phyloP scores from a whole-genome alignment of 225 moss, liverwort and hornwort genomes.

The Straminergon stramineum region DNA sequence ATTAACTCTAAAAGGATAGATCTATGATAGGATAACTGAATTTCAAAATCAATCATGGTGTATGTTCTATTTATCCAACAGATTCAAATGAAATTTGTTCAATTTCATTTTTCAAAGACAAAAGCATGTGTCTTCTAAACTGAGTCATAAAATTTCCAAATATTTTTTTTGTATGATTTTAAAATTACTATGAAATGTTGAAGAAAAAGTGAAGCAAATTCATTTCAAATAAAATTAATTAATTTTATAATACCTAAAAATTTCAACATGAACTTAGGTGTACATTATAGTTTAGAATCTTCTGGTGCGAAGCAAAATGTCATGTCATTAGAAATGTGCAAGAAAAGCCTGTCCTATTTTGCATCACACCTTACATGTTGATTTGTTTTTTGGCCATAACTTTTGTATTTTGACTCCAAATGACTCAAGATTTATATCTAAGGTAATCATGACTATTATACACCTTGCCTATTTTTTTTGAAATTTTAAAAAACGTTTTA shows the following conservation, averaged over 20 bases:
- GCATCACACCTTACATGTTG: too few relatives aligned
- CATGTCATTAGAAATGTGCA: too few relatives aligned
- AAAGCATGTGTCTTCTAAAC: background rate
- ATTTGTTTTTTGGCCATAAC: too few relatives aligned
- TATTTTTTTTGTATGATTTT: background rate
- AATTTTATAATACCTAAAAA: background rate
- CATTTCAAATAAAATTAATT: background rate
- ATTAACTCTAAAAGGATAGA: background rate
- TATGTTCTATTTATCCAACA: background rate
- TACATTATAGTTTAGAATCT: background rate
- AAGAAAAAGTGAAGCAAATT: background rate
- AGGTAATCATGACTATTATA: too few relatives aligned
- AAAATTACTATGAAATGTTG: background rate
- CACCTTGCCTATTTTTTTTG: too few relatives aligned
- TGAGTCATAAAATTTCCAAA: background rate
- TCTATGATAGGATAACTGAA: background rate
- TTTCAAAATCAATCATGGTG: background rate
- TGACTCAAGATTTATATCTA: too few relatives aligned
- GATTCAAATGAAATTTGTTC: background rate
- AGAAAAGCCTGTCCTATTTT: too few relatives aligned
- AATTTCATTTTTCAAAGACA: background rate
- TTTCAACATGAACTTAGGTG: background rate
- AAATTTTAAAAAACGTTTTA: too few relatives aligned
- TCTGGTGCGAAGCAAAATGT: background rate
- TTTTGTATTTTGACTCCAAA: too few relatives aligned